phyloP scores from a whole-genome alignment of 306 rosid genomes.

The Rubus parviflorus region DNA sequence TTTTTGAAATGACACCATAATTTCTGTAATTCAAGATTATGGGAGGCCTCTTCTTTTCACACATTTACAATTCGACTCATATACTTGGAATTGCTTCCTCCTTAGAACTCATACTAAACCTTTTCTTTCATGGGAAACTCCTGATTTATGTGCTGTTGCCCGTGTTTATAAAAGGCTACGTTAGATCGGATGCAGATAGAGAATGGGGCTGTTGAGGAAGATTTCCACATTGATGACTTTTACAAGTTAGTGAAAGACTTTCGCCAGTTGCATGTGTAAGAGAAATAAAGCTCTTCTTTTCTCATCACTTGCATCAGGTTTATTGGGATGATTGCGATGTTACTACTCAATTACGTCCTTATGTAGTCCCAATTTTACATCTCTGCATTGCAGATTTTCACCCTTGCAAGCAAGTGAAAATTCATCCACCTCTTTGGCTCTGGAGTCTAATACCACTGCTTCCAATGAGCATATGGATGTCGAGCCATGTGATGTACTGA shows the following conservation, averaged over 20 bases:
- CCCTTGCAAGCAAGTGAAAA: slow-evolving; percentile 37
- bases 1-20: background rate
- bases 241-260: slow-evolving; percentile 48
- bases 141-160: slow-evolving; percentile 20
- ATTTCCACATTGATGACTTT: slow-evolving; percentile 25
- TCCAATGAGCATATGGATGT: slow-evolving; percentile 32
- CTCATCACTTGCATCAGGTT: background rate
- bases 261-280: slow-evolving; percentile 68
- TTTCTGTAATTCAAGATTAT: background rate
- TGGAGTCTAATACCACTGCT: slow-evolving; percentile 26
- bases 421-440: slow-evolving; percentile 26
- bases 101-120: background rate
- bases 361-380: slow-evolving; percentile 12
- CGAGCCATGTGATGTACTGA: slow-evolving; percentile 39
- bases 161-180: slow-evolving; percentile 49
- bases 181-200: slow-evolving; percentile 48
- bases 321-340: slow-evolving; percentile 11
- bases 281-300: slow-evolving; percentile 27
- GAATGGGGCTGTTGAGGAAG: slow-evolving; percentile 42
- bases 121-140: slow-evolving; percentile 17
- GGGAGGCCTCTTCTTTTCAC: background rate
- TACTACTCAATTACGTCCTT: slow-evolving; percentile 19
- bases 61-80: background rate
- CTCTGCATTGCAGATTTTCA: slow-evolving; percentile 51
- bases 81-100: background rate